Base-by-base conservation (phyloP, 2,329 filamentous ascomycete species). In the Sporothrix schenckii region DNA sequence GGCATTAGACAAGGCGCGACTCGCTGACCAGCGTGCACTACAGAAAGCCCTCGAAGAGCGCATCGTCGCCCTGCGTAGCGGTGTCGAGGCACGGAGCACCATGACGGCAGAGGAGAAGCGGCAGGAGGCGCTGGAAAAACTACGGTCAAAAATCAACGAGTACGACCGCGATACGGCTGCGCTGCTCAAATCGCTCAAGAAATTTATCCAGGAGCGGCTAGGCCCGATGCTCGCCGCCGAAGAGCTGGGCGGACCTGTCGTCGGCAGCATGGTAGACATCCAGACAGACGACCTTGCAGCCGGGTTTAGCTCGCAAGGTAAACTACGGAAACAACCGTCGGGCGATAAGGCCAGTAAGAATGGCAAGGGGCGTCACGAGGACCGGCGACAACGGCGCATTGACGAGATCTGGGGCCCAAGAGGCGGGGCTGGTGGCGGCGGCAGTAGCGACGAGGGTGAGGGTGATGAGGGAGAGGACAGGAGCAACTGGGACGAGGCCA, bases 191-290 rank as follows among this genome's bases (percentile, higher is more conserved):
- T 84, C 87, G 0, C 84, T 96, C 69, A 87, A 90, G 73, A 81
- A 81, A 19, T 96, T 96, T 76, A 89, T 94, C 70, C 87, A 92
- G 72, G 81, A 87, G 56, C 85, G 88, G 53, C 84, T 97, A 0
- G 91, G 91, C 1, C 80, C 86, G 3, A 91, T 94, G 88, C 83
- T 97, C 56, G 92, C 92, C 7, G 91, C 92, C 0, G 93, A 96
- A 80, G 91, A 93, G 76, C 84, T 94, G 1, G 93, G 93, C 9
- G 92, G 93, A 0, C 92, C 93, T 0, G 90, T 93, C 13, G 92
- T 94, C 0, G 92, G 93, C 3, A 90, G 92, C 74, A 83, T 90
- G 75, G 83, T 91, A 76, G 88, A 91, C 78, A 76, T 91, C 27
- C 80, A 89, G 82, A 75, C 85, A 10, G 85, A 90, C 58, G 86